A percentile compares a stretch with the other conserved stretches of the same genome.
phyloP scores from a whole-genome alignment of 352 stramenopile genomes.

The Globisporangium nunn region DNA sequence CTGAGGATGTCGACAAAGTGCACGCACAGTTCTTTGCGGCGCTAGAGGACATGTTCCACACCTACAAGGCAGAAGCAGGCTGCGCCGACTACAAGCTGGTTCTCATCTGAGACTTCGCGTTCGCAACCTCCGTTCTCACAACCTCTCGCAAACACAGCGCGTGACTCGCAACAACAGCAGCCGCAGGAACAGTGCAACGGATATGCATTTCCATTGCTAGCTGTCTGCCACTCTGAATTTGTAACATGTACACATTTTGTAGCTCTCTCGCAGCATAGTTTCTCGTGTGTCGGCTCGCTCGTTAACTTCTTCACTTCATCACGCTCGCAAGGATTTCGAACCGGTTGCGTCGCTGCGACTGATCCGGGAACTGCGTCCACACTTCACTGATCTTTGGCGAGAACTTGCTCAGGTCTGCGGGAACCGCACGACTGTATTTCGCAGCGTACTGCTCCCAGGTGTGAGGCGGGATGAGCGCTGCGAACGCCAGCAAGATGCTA shows the following conservation, averaged over 20 bases:
- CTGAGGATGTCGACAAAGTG: slow-evolving; percentile 54
- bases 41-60: slow-evolving; percentile 54
- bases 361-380: slow-evolving; percentile 46
- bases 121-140: too few relatives aligned
- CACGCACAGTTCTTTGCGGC: slow-evolving; percentile 52
- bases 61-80: slow-evolving; percentile 68
- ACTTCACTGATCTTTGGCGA: slow-evolving; percentile 24
- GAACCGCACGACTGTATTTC: slow-evolving; percentile 43
- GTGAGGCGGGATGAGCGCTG: slow-evolving; percentile 52
- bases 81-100: slow-evolving; percentile 72
- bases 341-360: slow-evolving; percentile 43
- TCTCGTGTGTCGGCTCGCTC: not conserved
- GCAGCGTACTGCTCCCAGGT: slow-evolving; percentile 62
- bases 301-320: slow-evolving; percentile 5
- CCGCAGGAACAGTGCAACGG: not conserved
- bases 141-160: too few relatives aligned
- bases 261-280: too few relatives aligned
- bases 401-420: slow-evolving; percentile 33
- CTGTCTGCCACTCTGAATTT: not conserved
- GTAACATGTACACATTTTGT: not conserved
- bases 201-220: not conserved
- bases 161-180: too few relatives aligned
- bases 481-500: slow-evolving; percentile 63
- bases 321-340: slow-evolving; percentile 38
- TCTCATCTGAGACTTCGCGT: slow-evolving; percentile 27